A percentile compares a stretch with the other conserved stretches of the same genome.
These are phyloP conservation scores for Pseudomonodictys pantanalensis DNA, from an alignment of 495 filamentous ascomycete species.

Conservation along the genomic window DNA sequence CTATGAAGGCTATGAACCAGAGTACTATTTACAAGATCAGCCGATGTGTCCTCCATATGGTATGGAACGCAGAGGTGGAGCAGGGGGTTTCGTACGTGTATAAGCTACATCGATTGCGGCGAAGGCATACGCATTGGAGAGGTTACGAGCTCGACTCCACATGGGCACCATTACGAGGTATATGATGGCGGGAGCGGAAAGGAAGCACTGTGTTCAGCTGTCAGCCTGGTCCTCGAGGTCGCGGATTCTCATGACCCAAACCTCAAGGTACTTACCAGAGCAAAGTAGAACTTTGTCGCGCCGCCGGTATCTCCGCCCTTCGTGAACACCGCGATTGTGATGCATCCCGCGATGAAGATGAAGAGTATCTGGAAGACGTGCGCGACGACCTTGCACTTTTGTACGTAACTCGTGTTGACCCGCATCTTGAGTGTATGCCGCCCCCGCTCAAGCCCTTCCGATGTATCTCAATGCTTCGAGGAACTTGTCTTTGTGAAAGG, in stretches of 20 bases:
- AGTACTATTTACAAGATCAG: conserved; percentile 47
- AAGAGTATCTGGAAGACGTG: conserved; percentile 63
- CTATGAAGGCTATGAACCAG: conserved; percentile 82
- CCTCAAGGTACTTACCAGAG: conserved; percentile 56
- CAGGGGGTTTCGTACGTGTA: conserved; percentile 34
- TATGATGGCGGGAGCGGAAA: conserved; percentile 76
- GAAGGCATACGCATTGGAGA: conserved; percentile 81
- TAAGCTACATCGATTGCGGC: conserved; percentile 70
- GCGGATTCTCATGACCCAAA: background rate
- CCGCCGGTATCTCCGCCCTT: conserved; percentile 62
- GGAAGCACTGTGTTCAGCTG: conserved; percentile 64
- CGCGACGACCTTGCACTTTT: conserved; percentile 55
- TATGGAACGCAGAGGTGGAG: background rate
- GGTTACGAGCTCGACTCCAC: conserved; percentile 73
- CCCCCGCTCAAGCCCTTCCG: background rate
- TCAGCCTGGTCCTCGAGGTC: background rate
- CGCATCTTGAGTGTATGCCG: conserved; percentile 32
- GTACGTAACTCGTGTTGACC: conserved; percentile 45
- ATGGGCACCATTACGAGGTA: conserved; percentile 81
- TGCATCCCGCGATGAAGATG: conserved; percentile 66
- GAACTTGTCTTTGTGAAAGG: too few species aligned
- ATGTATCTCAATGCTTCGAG: background rate
- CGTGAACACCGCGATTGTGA: conserved; percentile 72
- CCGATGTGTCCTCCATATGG: background rate
- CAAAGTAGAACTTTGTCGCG: conserved; percentile 71